Evolutionary conservation across 306 rosid species (phyloP).

Genomic region (Leucaena leucocephala): DNA sequence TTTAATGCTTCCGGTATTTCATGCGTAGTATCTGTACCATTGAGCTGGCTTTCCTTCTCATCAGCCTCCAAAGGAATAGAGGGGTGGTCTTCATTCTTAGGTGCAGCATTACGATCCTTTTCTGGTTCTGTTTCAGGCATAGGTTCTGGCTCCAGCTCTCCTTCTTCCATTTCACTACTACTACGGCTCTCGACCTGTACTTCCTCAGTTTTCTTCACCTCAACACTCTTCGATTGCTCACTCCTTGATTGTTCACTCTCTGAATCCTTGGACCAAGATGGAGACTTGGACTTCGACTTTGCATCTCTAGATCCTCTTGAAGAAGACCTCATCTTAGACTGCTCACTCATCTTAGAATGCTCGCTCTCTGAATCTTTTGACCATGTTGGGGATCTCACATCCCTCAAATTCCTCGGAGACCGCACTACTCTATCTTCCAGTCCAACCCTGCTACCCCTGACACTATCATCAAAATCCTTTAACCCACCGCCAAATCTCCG

Average conservation of each 20-base stretch:
- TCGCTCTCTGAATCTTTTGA: conserved; percentile 91
- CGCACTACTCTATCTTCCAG: conserved; percentile 53
- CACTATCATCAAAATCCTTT: conserved; percentile 77
- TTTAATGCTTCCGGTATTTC: conserved; percentile 27
- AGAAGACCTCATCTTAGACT: conserved; percentile 64
- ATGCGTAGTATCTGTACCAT: conserved; percentile 37
- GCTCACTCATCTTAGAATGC: conserved; percentile 81
- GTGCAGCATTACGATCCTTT: conserved; percentile 32
- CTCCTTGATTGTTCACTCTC: conserved; percentile 40
- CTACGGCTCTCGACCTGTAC: conserved; percentile 58
- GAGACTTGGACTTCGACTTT: conserved; percentile 56
- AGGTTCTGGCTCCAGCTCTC: conserved; percentile 73
- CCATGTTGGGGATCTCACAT: conserved; percentile 78
- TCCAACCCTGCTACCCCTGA: conserved; percentile 51
- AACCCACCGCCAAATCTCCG: conserved; percentile 54
- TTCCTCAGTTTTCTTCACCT: conserved; percentile 70
- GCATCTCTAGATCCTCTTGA: conserved; percentile 46
- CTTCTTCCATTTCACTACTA: conserved; percentile 84
- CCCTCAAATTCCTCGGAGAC: conserved; percentile 66
- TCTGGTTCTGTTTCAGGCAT: conserved; percentile 32
- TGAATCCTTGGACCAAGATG: conserved; percentile 57
- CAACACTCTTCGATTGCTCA: conserved; percentile 81
- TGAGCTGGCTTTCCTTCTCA: conserved; percentile 35
- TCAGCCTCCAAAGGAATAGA: conserved; percentile 33
- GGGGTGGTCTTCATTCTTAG: conserved; percentile 27